phyloP scores from a whole-genome alignment of 176 grass and related monocot species.

The Phoenix dactylifera region DNA sequence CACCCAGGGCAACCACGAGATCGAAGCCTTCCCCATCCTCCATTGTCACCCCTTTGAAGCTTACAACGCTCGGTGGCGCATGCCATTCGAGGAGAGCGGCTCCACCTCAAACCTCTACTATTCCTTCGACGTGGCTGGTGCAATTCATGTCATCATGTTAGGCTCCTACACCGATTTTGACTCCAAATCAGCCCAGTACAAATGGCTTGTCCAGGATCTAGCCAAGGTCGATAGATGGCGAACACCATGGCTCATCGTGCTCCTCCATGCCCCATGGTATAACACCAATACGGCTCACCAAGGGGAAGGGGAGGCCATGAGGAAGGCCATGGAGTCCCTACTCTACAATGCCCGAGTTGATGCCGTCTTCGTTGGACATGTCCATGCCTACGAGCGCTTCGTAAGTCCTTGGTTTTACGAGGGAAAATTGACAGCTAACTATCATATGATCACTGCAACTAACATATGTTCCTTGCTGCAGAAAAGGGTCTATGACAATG shows the following conservation, averaged over 20 bases:
- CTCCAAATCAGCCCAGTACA: slow-evolving; percentile 50
- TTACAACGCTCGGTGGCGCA: slow-evolving; percentile 63
- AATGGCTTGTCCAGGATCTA: slow-evolving; percentile 65
- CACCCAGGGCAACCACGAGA: slow-evolving; percentile 84
- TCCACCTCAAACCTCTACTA: slow-evolving; percentile 77
- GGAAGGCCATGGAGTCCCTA: slow-evolving; percentile 60
- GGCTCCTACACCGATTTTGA: slow-evolving; percentile 56
- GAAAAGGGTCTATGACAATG: slow-evolving; percentile 60
- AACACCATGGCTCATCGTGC: slow-evolving; percentile 61
- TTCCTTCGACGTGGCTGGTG: slow-evolving; percentile 61
- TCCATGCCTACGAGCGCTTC: slow-evolving; percentile 91
- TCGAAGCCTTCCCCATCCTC: slow-evolving; percentile 42
- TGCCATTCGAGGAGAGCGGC: slow-evolving; percentile 77
- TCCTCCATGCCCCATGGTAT: slow-evolving; percentile 85
- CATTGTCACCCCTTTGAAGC: slow-evolving; percentile 38
- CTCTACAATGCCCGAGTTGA: slow-evolving; percentile 63
- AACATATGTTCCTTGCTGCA: slow-evolving; percentile 4
- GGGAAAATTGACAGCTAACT: no score
- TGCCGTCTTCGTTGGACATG: slow-evolving; percentile 73
- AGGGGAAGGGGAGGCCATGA: slow-evolving; percentile 74
- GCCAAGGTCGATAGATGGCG: slow-evolving; percentile 47
- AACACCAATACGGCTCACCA: slow-evolving; percentile 80
- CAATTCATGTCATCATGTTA: slow-evolving; percentile 70
- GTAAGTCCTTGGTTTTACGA: slow-evolving; percentile 32
- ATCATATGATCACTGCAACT: no score